Evolutionary conservation across 1,284 basidiomycete species (phyloP), one percentile per base, ranked within the genome.

Genomic region (Psilocybe mexicana): DNA sequence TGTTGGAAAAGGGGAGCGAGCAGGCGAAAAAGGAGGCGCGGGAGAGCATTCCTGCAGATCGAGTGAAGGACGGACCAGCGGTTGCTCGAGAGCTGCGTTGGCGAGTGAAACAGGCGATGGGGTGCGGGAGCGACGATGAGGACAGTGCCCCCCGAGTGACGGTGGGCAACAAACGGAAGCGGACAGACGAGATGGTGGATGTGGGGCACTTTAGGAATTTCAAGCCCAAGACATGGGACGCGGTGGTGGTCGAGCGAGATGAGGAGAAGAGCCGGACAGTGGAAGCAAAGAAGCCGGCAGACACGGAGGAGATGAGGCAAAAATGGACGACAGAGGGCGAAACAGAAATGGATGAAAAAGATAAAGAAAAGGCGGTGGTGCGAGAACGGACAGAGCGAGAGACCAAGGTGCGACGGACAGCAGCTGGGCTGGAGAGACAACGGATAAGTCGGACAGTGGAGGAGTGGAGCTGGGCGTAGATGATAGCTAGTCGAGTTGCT

Each of bases 61-160:
- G 85, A 50, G 80, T 94, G 48, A 90, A 89, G 66, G 93, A 96
- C 70, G 82, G 90, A 4, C 76, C 87, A 1, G 86, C 84, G 1
- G 70, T 94, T 52, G 91, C 92, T 6, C 78, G 92, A 61, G 94
- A 96, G 69, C 75, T 96, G 46, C 79, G 90, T 44, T 94, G 92
- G 92, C 80, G 92, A 52, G 81, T 88, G 23, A 79, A 85, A 60
- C 71, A 84, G 47, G 88, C 89, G 4, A 72, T 81, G 2, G 90
- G 90, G 6, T 78, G 84, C 53, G 70, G 77, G 12, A 89, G 89
- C 64, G 92, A 92, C 54, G 88, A 87, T 53, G 92, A 93, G 60
- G 76, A 75, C 6, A 67, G 69, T 1, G 66, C 59, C 61, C 23
- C 36, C 24, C 46, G 62, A 4, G 52, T 45, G 10, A 58, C 65